Base-by-base conservation (phyloP, 1,284 basidiomycete species). In the Cryptococcus amylolentus region DNA sequence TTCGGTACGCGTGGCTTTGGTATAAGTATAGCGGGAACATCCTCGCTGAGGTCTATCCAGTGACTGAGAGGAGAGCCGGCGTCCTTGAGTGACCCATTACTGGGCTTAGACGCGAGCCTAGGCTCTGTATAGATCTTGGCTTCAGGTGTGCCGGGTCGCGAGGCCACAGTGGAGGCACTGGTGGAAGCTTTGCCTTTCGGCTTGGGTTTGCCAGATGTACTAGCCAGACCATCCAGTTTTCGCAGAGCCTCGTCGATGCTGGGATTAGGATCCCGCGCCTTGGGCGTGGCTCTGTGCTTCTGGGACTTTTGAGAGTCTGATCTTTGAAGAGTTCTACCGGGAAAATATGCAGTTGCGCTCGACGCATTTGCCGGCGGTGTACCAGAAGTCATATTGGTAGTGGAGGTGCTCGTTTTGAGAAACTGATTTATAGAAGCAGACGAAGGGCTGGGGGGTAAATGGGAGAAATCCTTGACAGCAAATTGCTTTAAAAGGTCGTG, bases 171-270 rank as follows among this genome's bases (percentile, higher is more conserved):
- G 38, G 55, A 59, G 8, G 51, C 45, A 13, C 63, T 57, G 20
- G 49, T 84, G 6, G 64, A 67, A 13, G 54, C 28, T 51, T 62
- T 23, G 40, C 44, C 56, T 37, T 39, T 68, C 14, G 82, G 81
- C 58, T 54, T 54, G 57, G 66, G 57, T 57, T 67, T 69, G 18
- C 86, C 83, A 41, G 82, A 86, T 64, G 89, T 91, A 6, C 84
- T 85, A 4, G 86, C 84, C 13, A 98, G 76, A 1, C 95, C 95
- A 68, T 98, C 96, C 26, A 98, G 79, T 77, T 96, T 96, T 54
- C 94, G 85, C 49, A 98, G 81, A 4, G 91, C 91, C 70, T 96
- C 92, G 4, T 86, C 88, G 2, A 95, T 94, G 16, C 87, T 87
- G 60, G 91, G 87, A 67, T 95, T 89, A 51, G 68, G 61, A 6